These are phyloP conservation scores for Yamadazyma epiphylla DNA, from an alignment of 1,139 yeast genomes.

Conservation along the genomic window DNA sequence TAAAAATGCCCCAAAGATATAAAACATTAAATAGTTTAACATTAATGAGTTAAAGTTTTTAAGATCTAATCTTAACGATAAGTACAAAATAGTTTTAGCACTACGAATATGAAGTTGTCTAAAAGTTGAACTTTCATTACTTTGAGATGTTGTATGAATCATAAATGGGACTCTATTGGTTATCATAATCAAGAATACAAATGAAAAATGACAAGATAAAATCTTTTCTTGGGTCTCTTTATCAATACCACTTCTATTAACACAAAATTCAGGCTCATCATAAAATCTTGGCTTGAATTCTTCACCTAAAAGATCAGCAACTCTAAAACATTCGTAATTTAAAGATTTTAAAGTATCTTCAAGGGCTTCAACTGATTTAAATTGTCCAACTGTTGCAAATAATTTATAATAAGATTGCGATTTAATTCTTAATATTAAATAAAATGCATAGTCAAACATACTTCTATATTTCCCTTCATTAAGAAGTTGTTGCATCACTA, in stretches of 20 bases:
- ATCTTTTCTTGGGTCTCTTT: slow-evolving; percentile 7
- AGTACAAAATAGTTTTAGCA: slow-evolving; percentile 33
- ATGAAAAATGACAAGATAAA: slow-evolving; percentile 20
- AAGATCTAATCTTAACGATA: slow-evolving; percentile 19
- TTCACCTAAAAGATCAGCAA: slow-evolving; percentile 12
- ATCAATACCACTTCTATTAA: slow-evolving; percentile 2
- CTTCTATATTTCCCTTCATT: slow-evolving; percentile 1
- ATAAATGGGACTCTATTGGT: slow-evolving; percentile 34
- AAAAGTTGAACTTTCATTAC: slow-evolving; percentile 17
- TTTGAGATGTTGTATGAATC: slow-evolving; percentile 13
- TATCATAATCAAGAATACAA: slow-evolving; percentile 31
- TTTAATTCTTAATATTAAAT: slow-evolving; percentile 22
- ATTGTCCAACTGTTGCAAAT: slow-evolving; percentile 23
- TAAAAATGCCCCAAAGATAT: slow-evolving; percentile 35
- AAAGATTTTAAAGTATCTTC: slow-evolving; percentile 16
- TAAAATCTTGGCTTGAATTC: slow-evolving; percentile 22
- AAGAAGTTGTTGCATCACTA: slow-evolving; percentile 4
- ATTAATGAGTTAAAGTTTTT: slow-evolving; percentile 18
- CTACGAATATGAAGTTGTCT: slow-evolving; percentile 30
- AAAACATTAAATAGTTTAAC: slow-evolving; percentile 29
- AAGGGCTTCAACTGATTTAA: slow-evolving; percentile 14
- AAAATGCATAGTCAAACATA: slow-evolving; percentile 9
- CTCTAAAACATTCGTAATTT: slow-evolving; percentile 18
- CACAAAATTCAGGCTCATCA: slow-evolving; percentile 23
- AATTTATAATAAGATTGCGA: slow-evolving; percentile 25